Percentiles rank a stretch among this genome's conserved stretches.
Conservation (phyloP, 208 protist genomes). For the Vickermania ingenoplastis region DNA sequence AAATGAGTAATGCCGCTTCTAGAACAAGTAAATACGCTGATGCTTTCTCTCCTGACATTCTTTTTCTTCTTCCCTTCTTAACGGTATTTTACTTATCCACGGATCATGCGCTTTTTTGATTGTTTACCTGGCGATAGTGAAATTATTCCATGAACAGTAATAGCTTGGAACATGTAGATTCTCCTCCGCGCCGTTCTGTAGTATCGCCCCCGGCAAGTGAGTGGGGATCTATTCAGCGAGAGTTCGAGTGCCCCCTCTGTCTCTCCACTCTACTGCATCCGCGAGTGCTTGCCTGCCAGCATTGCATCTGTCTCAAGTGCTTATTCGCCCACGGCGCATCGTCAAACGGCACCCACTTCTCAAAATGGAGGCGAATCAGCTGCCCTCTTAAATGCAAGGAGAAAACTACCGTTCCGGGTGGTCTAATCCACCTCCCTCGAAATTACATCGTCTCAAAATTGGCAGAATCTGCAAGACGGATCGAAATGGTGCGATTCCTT, state of each 20-base stretch:
- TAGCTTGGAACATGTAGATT: too few species aligned
- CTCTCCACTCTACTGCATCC: constrained; percentile 31
- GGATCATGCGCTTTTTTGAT: too few species aligned
- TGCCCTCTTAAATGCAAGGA: constrained; percentile 38
- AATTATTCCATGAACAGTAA: too few species aligned
- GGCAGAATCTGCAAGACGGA: background rate
- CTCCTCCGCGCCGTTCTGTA: too few species aligned
- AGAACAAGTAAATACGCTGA: too few species aligned
- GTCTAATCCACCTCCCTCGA: constrained; percentile 32
- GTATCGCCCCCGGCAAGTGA: too few species aligned
- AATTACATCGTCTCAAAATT: constrained; percentile 33
- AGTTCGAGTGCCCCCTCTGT: background rate
- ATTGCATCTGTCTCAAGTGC: constrained; percentile 65
- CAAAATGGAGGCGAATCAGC: constrained; percentile 12
- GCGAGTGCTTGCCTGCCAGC: constrained; percentile 54
- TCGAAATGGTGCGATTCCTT: background rate
- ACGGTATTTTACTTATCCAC: too few species aligned
- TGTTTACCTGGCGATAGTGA: too few species aligned
- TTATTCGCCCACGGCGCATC: constrained; percentile 20
- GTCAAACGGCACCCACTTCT: constrained; percentile 15
- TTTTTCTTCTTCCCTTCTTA: too few species aligned
- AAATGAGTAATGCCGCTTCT: too few species aligned
- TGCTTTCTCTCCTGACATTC: too few species aligned
- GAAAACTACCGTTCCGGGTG: constrained; percentile 19
- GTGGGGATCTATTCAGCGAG: too few species aligned